Base-by-base conservation (phyloP, 192 early-diverging fungal genomes). In the Cetraspora pellucida region DNA sequence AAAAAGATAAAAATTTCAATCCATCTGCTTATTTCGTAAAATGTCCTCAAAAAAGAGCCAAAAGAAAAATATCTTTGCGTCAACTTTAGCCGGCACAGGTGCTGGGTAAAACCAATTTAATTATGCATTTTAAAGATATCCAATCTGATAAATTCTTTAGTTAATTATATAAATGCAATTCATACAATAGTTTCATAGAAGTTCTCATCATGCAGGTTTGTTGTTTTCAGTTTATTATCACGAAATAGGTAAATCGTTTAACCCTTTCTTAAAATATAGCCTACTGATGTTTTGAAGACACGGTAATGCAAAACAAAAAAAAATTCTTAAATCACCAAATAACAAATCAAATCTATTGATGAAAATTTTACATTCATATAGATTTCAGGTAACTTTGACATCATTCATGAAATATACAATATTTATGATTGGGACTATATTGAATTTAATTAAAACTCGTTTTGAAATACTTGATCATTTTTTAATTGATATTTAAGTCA, bases 201-300 rank as follows among this genome's bases (percentile, higher is more conserved):
- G 69, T 84, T 14, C 52, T 82, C 4, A 50, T 84, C 47, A 82
- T 84, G 83, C 83, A 83, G 80, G 82, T 83, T 60, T 47, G 63
- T 37, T 17, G 27, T 23, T 21, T 45, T 52, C 21, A 2, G 14
- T 37, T 46, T 54, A 10, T 31, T 19, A 31, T 43, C 21, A 43
- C 14, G n/a, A 30, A 61, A 28, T 47, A 19, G 6, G 27, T n/a
- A 31, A 23, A 50, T 47, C 50, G 23, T 21, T 54, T 25, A 25
- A 21, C 46, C 2, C 16, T 57, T 37, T 58, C 8, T 11, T 19
- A 21, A 45, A 45, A 25, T 45, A n/a, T 77, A 84, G 81, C 83
- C 83, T 1, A 80, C 83, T 11, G 83, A 84, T 46, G 81, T 82
- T n/a, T 74, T 84, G 14, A 84, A 84, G 49, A 84, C 83, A 23